Conservation (phyloP, 2,329 filamentous ascomycete genomes). For the Sphaerulina musiva region DNA sequence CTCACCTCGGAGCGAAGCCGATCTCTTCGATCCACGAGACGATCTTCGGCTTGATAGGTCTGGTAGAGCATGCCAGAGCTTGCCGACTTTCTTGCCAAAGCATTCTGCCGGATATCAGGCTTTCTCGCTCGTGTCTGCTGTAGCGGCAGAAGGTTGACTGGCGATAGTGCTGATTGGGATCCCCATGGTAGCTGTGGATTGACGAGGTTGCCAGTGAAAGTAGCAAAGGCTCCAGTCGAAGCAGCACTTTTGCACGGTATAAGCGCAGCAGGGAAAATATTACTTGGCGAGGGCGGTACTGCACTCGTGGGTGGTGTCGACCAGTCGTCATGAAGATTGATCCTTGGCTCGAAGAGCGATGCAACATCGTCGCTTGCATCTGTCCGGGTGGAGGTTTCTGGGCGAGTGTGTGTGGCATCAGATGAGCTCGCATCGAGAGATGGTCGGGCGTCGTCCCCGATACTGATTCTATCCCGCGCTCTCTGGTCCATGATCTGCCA, state of each 20-base stretch:
- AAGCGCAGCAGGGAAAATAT: not conserved
- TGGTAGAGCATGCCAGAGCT: not conserved
- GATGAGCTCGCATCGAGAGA: conserved; percentile 4
- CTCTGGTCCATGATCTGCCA: not conserved
- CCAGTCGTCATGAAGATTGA: conserved; percentile 3
- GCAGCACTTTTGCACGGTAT: not conserved
- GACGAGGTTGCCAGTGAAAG: not conserved
- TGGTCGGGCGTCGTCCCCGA: not conserved
- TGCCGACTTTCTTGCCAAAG: not conserved
- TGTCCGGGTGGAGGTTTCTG: not conserved
- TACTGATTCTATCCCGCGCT: not conserved
- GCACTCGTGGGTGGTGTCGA: conserved; percentile 5
- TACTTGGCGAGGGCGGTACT: not conserved
- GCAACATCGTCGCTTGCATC: not conserved
- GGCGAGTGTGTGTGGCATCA: not conserved
- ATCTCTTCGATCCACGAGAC: not conserved
- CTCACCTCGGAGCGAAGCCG: conserved; percentile 2
- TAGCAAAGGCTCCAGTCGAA: not conserved
- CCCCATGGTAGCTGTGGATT: not conserved
- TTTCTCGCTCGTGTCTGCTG: not conserved
- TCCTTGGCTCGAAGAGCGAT: not conserved
- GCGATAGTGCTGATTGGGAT: not conserved
- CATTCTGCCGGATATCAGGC: not conserved
- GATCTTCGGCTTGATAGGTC: not conserved
- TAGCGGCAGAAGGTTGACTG: not conserved